phyloP scores from a whole-genome alignment of 2,329 filamentous ascomycete species.

The Pseudogymnoascus sp. region DNA sequence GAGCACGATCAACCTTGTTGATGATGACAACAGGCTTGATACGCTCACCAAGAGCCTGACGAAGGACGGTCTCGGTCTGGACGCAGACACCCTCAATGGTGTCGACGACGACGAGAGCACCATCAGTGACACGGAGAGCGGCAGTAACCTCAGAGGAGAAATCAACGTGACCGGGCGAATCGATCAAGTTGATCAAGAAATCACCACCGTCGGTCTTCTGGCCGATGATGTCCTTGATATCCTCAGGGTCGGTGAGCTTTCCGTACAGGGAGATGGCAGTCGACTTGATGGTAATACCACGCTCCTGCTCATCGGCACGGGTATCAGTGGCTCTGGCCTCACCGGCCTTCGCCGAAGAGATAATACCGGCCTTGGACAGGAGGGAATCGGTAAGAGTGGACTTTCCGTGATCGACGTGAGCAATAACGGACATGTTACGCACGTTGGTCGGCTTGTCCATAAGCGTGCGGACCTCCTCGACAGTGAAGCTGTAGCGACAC shows the following conservation, averaged over 20 bases:
- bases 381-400: slow-evolving; percentile 99
- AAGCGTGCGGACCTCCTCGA: slow-evolving; percentile 78
- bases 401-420: slow-evolving; percentile 99
- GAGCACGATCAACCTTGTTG: slow-evolving; percentile 99
- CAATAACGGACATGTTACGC: slow-evolving; percentile 99
- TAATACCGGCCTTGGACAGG: slow-evolving; percentile 98
- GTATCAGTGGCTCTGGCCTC: slow-evolving; percentile 96
- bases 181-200: slow-evolving; percentile 99
- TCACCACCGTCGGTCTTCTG: slow-evolving; percentile 85
- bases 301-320: slow-evolving; percentile 94
- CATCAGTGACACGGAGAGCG: slow-evolving; percentile 98
- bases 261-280: slow-evolving; percentile 98
- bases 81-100: slow-evolving; percentile 99
- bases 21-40: slow-evolving; percentile 99
- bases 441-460: slow-evolving; percentile 75
- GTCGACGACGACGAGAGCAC: slow-evolving; percentile 99
- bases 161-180: slow-evolving; percentile 99
- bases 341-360: slow-evolving; percentile 95
- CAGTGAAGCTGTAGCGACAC: slow-evolving; percentile 72
- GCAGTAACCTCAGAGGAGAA: slow-evolving; percentile 99
- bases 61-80: slow-evolving; percentile 98
- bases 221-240: slow-evolving; percentile 88
- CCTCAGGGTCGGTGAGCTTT: slow-evolving; percentile 69
- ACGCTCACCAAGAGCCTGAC: slow-evolving; percentile 98
- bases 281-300: slow-evolving; percentile 99